Evolutionary conservation across 345 rosid genomes (phyloP), one percentile per base, ranked within the genome.

Genomic region (Citrus cavaleriei): DNA sequence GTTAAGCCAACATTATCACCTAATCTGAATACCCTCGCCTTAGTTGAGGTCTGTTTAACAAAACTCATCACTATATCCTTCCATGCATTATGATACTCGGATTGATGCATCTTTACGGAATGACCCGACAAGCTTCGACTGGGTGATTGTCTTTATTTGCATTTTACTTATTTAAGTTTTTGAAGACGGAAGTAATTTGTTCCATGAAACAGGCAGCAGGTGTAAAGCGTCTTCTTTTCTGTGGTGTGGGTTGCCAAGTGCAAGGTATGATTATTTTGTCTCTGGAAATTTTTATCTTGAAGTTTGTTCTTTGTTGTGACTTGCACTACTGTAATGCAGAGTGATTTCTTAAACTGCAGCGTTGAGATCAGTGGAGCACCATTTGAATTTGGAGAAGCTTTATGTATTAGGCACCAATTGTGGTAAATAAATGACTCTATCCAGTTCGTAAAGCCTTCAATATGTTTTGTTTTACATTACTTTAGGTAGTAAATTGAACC

Each of bases 181-280:
- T 12, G 13, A 66, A 35, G 74, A 62, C 19, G 49, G 27, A 60
- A 69, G 5, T 59, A 30, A 37, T 64, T 78, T 82, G 22, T 74
- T 49, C 70, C 27, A 49, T 76, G 63, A 22, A 68, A 81, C 86
- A 95, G 98, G 88, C 98, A 69, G 93, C 98, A 9, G 95, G 98
- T 40, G 97, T 95, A 46, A 95, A 95, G 79, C 95, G 97, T 83
- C 95, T 95, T 80, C 98, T 95, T 79, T 93, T 95, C 73, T 93
- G 98, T 83, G 98, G 98, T 37, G 98, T 95, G 73, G 98, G 98
- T 73, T 95, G 98, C 86, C 98, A 95, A 91, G 98, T 95, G 80
- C 98, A 92, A 85, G 98, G 98, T 95, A 80, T 65, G 69, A 37
- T 40, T 72, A 73, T 35, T 68, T 16, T 68, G 55, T 54, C 74